A percentile compares a stretch with the other conserved stretches of the same genome.
These are phyloP conservation scores for Ambrosiella cleistominuta DNA, from an alignment of 2,329 filamentous ascomycete genomes.

Conservation along the genomic window DNA sequence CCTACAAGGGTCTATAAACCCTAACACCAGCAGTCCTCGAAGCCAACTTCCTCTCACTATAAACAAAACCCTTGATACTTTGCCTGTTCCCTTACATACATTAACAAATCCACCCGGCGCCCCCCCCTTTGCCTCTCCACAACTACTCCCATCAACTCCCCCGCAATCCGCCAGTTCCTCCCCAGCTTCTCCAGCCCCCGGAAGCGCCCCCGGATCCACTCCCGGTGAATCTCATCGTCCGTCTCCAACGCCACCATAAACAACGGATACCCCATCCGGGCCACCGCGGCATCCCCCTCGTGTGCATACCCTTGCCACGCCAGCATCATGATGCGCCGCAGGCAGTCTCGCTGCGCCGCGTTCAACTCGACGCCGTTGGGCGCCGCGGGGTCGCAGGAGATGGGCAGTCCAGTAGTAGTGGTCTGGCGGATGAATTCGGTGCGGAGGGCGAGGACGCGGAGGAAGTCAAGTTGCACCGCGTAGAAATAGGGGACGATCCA, in stretches of 20 bases:
- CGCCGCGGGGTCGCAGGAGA: not conserved
- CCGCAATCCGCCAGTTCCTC: not conserved
- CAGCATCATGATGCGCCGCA: not conserved
- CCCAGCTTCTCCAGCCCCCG: not conserved
- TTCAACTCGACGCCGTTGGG: not conserved
- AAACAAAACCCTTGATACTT: constrained; percentile 3
- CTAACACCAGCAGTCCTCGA: not conserved
- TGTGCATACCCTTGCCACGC: not conserved
- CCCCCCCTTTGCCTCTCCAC: not conserved
- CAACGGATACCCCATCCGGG: not conserved
- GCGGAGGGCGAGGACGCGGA: not conserved
- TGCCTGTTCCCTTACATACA: not conserved
- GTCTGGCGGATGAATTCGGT: not conserved
- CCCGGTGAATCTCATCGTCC: not conserved
- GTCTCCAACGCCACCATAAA: not conserved
- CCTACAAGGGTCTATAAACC: not conserved
- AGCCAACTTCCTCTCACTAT: not conserved
- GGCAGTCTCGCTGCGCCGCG: not conserved
- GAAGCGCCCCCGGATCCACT: not conserved
- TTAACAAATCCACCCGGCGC: not conserved
- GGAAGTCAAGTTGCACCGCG: not conserved
- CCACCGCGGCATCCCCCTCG: not conserved
- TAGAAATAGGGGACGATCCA: not conserved
- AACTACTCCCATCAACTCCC: not conserved
- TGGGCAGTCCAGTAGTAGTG: not conserved